These are phyloP conservation scores for Deinandra increscens DNA, from an alignment of 129 eudicot species.

Conservation along the genomic window DNA sequence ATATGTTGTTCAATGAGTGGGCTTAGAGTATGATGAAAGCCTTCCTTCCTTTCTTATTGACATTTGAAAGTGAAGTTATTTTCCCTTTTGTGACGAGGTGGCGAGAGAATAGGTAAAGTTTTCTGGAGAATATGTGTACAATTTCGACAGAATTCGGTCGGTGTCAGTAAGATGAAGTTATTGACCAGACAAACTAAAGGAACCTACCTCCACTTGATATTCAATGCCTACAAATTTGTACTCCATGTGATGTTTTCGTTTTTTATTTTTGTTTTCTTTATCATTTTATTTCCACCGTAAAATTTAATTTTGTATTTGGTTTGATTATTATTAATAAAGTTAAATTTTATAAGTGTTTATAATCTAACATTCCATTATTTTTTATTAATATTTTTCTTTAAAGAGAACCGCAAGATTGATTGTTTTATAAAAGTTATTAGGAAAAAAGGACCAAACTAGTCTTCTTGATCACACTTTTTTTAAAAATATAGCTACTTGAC, in stretches of 20 bases:
- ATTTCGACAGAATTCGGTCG: not conserved
- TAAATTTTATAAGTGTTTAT: too few species aligned
- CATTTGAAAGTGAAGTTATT: slow-evolving; percentile 20
- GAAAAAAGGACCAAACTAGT: too few species aligned
- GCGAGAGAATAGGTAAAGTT: slow-evolving; percentile 11
- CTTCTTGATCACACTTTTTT: not conserved
- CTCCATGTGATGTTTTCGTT: slow-evolving; percentile 33
- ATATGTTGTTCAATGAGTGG: slow-evolving; percentile 2
- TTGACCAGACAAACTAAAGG: slow-evolving; percentile 22
- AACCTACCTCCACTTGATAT: slow-evolving; percentile 22
- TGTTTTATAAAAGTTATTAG: not conserved
- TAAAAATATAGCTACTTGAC: too few species aligned
- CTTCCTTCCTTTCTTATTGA: slow-evolving; percentile 2
- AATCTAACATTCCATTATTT: too few species aligned
- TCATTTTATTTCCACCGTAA: slow-evolving; percentile 17
- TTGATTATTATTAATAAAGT: not conserved
- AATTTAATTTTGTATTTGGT: not conserved
- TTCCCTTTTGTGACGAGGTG: slow-evolving; percentile 16
- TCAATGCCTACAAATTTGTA: slow-evolving; percentile 23
- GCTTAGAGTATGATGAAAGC: slow-evolving; percentile 15
- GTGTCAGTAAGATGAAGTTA: slow-evolving; percentile 23
- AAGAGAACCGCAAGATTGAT: too few species aligned
- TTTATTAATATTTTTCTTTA: too few species aligned
- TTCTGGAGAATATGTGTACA: slow-evolving; percentile 6
- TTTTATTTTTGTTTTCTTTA: not conserved